Base-by-base conservation (phyloP, 2,329 filamentous ascomycete genomes). In the Fusarium graminum region DNA sequence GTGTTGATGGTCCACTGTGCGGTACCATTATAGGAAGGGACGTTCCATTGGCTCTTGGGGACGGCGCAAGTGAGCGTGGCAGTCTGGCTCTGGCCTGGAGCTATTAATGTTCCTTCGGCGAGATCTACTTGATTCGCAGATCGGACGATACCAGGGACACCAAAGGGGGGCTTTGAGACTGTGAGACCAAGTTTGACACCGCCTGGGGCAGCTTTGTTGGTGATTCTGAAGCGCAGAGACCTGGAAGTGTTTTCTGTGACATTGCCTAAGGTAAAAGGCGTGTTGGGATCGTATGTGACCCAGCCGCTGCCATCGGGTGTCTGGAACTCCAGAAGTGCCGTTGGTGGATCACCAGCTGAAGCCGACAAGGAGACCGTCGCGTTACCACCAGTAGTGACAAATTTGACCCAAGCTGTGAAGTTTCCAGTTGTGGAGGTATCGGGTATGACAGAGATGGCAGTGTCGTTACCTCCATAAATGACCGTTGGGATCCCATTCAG, bases 101-200 rank as follows among this genome's bases (percentile, higher is more conserved):
- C 74, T 1, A 88, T 74, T 2, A 78, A 74, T 0, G 82, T 85
- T 4, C 86, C 86, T 68, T 89, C 86, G 0, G 82, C 85, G 2
- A 88, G 80, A 45, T 88, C 86, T 10, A 86, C 78, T 17, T 83
- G 80, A 70, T 88, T 89, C 13, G 78, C 79, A 1, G 85, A 83
- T 19, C 80, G 79, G 38, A 88, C 80, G 22, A 88, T 81, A 4
- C 85, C 83, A n/a, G 76, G 67, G 4, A 85, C 78, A 14, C 85
- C 85, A 52, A 85, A 87, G 0, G 86, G 86, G 6, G 86, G 85
- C 70, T 89, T 89, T 0, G 86, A 88, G 4, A 89, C 85, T 0
- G 86, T 88, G 14, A 88, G 74, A 0, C 82, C 85, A 2, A 88
- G 78, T 2, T 75, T 75, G 13, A 84, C 80, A 7, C 80, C 80